Conservation (phyloP, 176 grass and related monocot genomes). For the Carex scoparia region DNA sequence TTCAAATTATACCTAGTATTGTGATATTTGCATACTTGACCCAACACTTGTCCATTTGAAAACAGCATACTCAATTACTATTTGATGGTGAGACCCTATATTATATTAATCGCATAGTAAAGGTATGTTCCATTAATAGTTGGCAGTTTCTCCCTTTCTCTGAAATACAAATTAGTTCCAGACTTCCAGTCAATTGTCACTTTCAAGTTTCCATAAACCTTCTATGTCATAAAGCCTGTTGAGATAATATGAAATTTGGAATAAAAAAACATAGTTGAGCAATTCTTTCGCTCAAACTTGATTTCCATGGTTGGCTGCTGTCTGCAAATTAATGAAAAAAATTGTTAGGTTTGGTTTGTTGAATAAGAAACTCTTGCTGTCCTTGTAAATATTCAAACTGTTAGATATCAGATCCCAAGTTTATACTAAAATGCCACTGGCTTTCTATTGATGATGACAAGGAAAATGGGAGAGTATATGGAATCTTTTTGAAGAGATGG, state of each 20-base stretch:
- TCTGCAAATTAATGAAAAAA: background rate
- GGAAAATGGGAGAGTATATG: constrained; percentile 64
- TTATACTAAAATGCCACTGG: constrained; percentile 10
- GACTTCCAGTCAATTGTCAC: background rate
- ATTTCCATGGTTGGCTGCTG: background rate
- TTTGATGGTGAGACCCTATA: background rate
- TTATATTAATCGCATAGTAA: background rate
- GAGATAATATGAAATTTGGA: background rate
- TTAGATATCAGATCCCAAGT: background rate
- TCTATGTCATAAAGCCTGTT: background rate
- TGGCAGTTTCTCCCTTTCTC: background rate
- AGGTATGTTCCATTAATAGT: background rate
- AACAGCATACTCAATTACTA: background rate
- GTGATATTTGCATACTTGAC: background rate
- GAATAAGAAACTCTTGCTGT: background rate
- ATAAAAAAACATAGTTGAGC: background rate
- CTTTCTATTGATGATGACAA: constrained; percentile 46
- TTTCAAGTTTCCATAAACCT: background rate
- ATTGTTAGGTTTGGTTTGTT: background rate
- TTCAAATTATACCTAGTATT: background rate
- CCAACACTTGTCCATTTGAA: background rate
- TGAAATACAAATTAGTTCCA: background rate
- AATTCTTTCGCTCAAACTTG: background rate
- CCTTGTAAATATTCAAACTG: background rate
- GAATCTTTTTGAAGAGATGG: constrained; percentile 75